Conservation (phyloP, 441 rosid genomes). For the Theobroma grandiflorum region DNA sequence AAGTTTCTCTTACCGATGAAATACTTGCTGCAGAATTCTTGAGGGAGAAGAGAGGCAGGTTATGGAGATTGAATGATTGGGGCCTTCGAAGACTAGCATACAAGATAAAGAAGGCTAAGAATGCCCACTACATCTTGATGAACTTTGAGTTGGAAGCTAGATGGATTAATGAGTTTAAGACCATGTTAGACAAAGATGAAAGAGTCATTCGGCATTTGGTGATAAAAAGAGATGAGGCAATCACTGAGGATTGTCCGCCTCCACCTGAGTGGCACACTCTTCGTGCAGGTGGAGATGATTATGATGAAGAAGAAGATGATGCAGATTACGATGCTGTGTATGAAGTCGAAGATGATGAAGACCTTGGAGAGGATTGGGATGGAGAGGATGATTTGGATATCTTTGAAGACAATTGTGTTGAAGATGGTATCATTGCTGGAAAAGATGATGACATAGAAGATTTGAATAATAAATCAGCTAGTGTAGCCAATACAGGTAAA, state of each 20-base stretch:
- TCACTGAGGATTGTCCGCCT: slow-evolving; percentile 78
- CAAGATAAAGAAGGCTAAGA: slow-evolving; percentile 78
- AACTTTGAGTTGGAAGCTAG: slow-evolving; percentile 90
- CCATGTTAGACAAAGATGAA: slow-evolving; percentile 79
- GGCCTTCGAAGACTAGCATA: slow-evolving; percentile 90
- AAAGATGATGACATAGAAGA: slow-evolving; percentile 23
- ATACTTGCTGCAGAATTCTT: slow-evolving; percentile 60
- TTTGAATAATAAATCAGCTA: slow-evolving; percentile 21
- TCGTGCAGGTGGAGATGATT: slow-evolving; percentile 47
- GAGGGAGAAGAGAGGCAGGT: slow-evolving; percentile 79
- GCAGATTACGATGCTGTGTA: slow-evolving; percentile 45
- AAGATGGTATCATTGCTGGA: slow-evolving; percentile 44
- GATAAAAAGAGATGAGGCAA: slow-evolving; percentile 80
- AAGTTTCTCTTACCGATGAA: slow-evolving; percentile 22
- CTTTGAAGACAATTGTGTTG: slow-evolving; percentile 43
- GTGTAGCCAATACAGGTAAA: slow-evolving; percentile 30
- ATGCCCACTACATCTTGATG: slow-evolving; percentile 86
- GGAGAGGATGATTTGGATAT: slow-evolving; percentile 51
- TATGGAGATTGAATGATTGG: slow-evolving; percentile 94
- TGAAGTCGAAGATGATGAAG: slow-evolving; percentile 47
- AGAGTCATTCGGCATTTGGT: slow-evolving; percentile 91
- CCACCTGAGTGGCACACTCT: slow-evolving; percentile 83
- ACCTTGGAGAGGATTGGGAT: slow-evolving; percentile 44
- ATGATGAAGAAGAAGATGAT: slow-evolving; percentile 53
- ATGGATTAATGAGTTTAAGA: slow-evolving; percentile 82